These are phyloP conservation scores for Ogataea nitratoaversa DNA, from an alignment of 805 yeast species.

Conservation along the genomic window DNA sequence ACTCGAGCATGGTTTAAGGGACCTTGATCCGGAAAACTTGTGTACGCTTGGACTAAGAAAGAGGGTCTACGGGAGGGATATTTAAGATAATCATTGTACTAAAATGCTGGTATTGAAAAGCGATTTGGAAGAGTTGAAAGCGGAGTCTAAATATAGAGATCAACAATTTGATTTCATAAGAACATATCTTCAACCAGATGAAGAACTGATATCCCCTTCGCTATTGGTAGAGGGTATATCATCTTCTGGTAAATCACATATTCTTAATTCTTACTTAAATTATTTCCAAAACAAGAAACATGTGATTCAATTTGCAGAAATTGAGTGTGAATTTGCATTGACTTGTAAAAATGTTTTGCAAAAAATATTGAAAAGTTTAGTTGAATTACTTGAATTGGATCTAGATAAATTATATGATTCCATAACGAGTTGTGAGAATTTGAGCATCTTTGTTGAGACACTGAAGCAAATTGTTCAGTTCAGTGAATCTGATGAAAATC, in stretches of 20 bases:
- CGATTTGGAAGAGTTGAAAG: neutral
- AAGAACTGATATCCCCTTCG: conserved; percentile 30
- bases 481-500: conserved; percentile 1
- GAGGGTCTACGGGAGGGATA: too few relatives aligned
- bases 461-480: conserved; percentile 33
- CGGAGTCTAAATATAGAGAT: conserved; percentile 25
- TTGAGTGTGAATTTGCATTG: conserved; percentile 44
- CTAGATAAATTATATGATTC: conserved; percentile 10
- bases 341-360: conserved; percentile 39
- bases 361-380: conserved; percentile 33
- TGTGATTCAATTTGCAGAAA: conserved; percentile 26
- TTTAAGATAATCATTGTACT: too few relatives aligned
- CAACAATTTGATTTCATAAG: conserved; percentile 34
- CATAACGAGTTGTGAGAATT: conserved; percentile 35
- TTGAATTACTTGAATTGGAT: conserved; percentile 7
- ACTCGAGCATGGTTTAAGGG: too few relatives aligned
- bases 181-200: conserved; percentile 32
- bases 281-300: conserved; percentile 9
- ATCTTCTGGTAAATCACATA: conserved; percentile 45
- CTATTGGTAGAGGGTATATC: conserved; percentile 45
- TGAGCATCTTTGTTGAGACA: conserved; percentile 37
- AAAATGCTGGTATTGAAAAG: neutral
- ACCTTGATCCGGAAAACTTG: too few relatives aligned
- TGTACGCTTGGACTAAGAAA: too few relatives aligned
- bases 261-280: conserved; percentile 31